Evolutionary conservation across 2,329 filamentous ascomycete genomes (phyloP), one percentile per base, ranked within the genome.

Genomic region (Triangularia verruculosa): DNA sequence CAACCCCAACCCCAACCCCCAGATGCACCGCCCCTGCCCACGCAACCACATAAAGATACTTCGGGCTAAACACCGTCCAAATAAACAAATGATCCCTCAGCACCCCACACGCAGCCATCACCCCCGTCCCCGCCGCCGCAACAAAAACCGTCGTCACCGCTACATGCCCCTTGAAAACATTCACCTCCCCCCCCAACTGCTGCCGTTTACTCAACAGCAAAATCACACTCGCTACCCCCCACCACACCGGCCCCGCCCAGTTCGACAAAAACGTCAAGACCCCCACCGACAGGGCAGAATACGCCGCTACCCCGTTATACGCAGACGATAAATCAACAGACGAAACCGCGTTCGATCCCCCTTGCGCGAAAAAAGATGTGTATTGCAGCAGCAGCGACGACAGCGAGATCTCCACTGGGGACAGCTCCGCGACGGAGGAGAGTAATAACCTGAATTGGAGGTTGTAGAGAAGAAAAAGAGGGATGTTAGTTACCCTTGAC

Each of bases 21-120:
- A 93, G 74, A 83, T 99, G 94, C 79, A 93, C 92, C 7, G 86
- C 91, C 54, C 94, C 73, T 66, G 85, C 87, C 96, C 95, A 99
- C 13, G 90, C 92, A 82, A 95, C 89, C 67, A 88, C 91, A 75
- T 96, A 99, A 69, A 99, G 78, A 75, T 93, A 98, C 76, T 98
- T 99, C 0, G 95, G 95, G 68, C 92, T 96, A 76, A 99, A 99
- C 11, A 99, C 95, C 0, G 94, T 98, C 95, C 95, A 99, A 66
- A 99, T 93, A 74, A 99, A 99, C 63, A 99, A 76, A 80, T 99
- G 95, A 28, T 91, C 92, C 69, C 94, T 82, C 73, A 99, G 76
- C 7, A 85, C 82, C 56, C 90, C 93, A 75, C 95, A 99, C 15
- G 94, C 93, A 13, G 84, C 86, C 94, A 98, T 98, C 24, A 97